These are phyloP conservation scores for Davidsoniella eucalypti DNA, from an alignment of 2,329 filamentous ascomycete genomes.

Conservation along the genomic window DNA sequence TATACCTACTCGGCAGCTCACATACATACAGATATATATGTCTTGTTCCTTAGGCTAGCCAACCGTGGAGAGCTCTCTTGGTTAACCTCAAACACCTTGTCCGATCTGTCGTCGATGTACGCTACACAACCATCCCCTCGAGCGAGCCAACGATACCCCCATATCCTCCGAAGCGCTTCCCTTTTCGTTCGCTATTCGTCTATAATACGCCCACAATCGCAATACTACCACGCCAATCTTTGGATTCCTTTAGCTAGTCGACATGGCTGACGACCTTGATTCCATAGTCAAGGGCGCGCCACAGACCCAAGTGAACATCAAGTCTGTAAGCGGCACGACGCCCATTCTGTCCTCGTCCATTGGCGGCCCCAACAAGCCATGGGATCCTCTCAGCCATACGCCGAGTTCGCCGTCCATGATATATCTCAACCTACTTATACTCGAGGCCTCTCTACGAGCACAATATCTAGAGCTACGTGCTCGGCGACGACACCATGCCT, in stretches of 20 bases:
- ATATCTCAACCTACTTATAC: slow-evolving; percentile 92
- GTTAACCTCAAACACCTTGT: no score
- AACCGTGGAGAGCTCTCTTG: no score
- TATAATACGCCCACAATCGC: no score
- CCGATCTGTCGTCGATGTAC: no score
- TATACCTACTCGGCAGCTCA: no score
- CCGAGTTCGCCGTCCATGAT: slow-evolving; percentile 92
- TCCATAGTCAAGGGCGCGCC: slow-evolving; percentile 86
- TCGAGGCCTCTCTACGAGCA: slow-evolving; percentile 81
- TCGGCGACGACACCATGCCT: slow-evolving; percentile 77
- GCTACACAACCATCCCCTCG: no score
- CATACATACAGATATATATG: no score
- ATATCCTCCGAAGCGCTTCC: no score
- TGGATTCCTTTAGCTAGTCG: neutral
- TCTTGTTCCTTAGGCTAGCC: no score
- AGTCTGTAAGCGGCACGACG: slow-evolving; percentile 17
- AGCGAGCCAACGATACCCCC: no score
- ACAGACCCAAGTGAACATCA: slow-evolving; percentile 36
- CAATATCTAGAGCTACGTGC: slow-evolving; percentile 86
- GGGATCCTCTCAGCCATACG: slow-evolving; percentile 61
- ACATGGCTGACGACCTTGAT: slow-evolving; percentile 35
- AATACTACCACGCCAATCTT: neutral
- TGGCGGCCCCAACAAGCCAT: slow-evolving; percentile 28
- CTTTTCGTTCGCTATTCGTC: no score
- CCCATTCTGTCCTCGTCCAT: slow-evolving; percentile 26